Evolutionary conservation across 2,329 filamentous ascomycete species (phyloP).

Genomic region (Phialophora chinensis): DNA sequence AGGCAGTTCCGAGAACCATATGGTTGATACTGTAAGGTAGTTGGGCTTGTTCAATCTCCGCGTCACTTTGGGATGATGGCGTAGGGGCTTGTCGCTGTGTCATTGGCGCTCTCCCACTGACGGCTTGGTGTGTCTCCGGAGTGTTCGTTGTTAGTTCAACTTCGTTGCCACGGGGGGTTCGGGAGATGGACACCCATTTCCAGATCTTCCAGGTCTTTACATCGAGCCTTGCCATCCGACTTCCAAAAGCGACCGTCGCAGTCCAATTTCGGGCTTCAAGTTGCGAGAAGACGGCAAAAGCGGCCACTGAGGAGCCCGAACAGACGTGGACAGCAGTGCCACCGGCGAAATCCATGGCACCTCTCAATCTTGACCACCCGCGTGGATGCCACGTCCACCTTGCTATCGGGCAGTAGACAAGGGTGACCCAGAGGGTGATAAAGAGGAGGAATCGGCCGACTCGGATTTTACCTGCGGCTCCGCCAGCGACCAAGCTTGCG

Average conservation of each 20-base stretch:
- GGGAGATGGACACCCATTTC: slow-evolving; percentile 9
- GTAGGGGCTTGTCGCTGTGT: neutral
- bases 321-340: slow-evolving; percentile 22
- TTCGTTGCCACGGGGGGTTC: neutral
- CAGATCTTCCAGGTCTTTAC: slow-evolving; percentile 18
- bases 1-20: slow-evolving; percentile 77
- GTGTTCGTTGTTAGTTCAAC: slow-evolving; percentile 2
- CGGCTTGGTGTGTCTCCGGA: neutral
- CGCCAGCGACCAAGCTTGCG: slow-evolving; percentile 17
- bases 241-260: neutral
- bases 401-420: slow-evolving; percentile 20
- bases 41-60: neutral
- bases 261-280: slow-evolving; percentile 7
- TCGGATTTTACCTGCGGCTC: slow-evolving; percentile 15
- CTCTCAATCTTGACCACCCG: slow-evolving; percentile 13
- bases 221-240: neutral
- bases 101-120: neutral
- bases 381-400: slow-evolving; percentile 17
- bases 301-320: slow-evolving; percentile 17
- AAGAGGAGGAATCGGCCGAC: slow-evolving; percentile 16
- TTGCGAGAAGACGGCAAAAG: slow-evolving; percentile 9
- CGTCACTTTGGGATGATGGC: neutral
- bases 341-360: slow-evolving; percentile 22
- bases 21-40: slow-evolving; percentile 22
- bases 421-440: slow-evolving; percentile 17